These are phyloP conservation scores for Candida alai DNA, from an alignment of 805 yeast genomes.

Conservation along the genomic window DNA sequence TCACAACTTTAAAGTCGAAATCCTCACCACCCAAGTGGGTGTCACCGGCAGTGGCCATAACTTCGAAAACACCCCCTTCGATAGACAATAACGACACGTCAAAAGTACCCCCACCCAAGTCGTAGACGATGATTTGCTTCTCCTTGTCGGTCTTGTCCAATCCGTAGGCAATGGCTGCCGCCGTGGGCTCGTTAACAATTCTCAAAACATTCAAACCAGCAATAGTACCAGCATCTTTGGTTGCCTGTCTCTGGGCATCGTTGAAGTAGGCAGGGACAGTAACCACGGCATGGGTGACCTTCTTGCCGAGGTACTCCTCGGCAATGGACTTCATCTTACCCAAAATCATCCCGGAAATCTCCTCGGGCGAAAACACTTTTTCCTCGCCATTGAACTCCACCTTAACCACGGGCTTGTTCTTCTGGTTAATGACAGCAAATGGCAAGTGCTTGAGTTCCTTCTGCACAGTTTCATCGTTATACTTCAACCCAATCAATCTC, in stretches of 20 bases:
- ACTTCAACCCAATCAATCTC: conserved; percentile 91
- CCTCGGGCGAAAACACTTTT: conserved; percentile 89
- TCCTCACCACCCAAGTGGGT: conserved; percentile 52
- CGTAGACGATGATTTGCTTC: conserved; percentile 45
- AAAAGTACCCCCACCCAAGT: conserved; percentile 53
- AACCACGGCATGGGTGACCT: conserved; percentile 79
- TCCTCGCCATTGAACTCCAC: conserved; percentile 83
- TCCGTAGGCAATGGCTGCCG: conserved; percentile 69
- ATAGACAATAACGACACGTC: conserved; percentile 76
- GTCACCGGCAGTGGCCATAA: conserved; percentile 47
- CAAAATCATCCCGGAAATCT: conserved; percentile 89
- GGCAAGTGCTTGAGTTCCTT: conserved; percentile 64
- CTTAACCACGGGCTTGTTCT: conserved; percentile 75
- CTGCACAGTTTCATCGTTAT: conserved; percentile 73
- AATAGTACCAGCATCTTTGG: conserved; percentile 96
- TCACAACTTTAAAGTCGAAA: conserved; percentile 43
- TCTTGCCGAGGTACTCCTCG: conserved; percentile 66
- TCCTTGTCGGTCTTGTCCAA: conserved; percentile 57
- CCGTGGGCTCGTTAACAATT: conserved; percentile 91
- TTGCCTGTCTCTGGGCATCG: conserved; percentile 97
- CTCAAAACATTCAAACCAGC: conserved; percentile 93
- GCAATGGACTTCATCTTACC: conserved; percentile 89
- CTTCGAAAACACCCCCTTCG: conserved; percentile 48
- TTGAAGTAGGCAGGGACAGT: conserved; percentile 97
- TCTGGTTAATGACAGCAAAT: conserved; percentile 69